Evolutionary conservation across 2,329 filamentous ascomycete genomes (phyloP), one percentile per base, ranked within the genome.

Genomic region (Penicillium fuscoglaucum): DNA sequence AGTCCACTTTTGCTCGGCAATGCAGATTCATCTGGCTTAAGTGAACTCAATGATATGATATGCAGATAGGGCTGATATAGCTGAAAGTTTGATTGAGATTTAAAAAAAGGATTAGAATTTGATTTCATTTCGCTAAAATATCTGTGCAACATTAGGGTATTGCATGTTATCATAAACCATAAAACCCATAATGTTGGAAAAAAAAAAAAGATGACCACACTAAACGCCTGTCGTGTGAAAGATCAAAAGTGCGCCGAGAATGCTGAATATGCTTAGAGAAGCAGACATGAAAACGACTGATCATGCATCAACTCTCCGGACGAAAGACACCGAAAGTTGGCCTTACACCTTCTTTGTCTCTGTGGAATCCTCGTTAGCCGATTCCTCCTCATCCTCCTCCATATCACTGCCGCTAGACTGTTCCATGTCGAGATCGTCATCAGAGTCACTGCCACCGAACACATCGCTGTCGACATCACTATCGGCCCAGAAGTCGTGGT

Each of bases 401-500:
- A 83, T 83, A 12, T 83, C 84, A 17, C 84, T 82, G 41, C 76
- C 77, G 53, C 72, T 58, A 10, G 57, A 55, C 13, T 61, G 69
- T 13, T 76, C 77, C 57, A 76, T 68, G 52, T 73, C 71, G 69
- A 82, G 74, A 37, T 81, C 78, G 52, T 74, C 77, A 46, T 82
- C 80, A 6, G 79, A 81, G 65, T 91, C 89, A 67, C 88, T 90
- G 17, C 88, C 88, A 10, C 87, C 89, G 74, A 93, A 92, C 65
- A 93, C 89, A 52, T 90, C 85, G 65, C 91, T 89, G 65, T 90
- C 83, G 66, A 72, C 74, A 58, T 90, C 90, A 48, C 85, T 87
- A 72, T 90, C 89, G 35, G 84, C 86, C 89, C 91, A 95, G 72
- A 96, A 96, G 61, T 90, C 90, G 4, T 76, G 73, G 65, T 89